Conservation (phyloP, 2,329 filamentous ascomycete genomes). For the Phyllosticta citrichinensis region DNA sequence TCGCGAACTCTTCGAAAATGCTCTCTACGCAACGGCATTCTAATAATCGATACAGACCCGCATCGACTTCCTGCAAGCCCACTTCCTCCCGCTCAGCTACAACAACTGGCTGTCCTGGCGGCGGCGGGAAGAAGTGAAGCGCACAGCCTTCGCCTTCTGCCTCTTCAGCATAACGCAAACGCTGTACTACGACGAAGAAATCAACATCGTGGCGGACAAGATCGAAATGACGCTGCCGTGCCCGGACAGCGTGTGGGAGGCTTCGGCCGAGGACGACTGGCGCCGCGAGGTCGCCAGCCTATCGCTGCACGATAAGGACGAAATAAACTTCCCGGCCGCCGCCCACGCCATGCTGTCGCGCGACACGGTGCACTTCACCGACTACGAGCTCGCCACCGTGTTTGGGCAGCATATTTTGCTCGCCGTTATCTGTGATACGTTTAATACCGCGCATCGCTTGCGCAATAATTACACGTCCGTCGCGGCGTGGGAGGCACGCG, state of each 20-base stretch:
- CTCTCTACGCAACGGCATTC: not conserved
- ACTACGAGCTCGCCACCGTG: conserved; percentile 7
- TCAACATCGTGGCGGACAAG: not conserved
- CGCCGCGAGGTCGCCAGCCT: not conserved
- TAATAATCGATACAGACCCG: not conserved
- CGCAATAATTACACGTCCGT: conserved; percentile 1
- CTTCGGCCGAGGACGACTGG: not conserved
- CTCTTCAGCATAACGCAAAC: conserved; percentile 1
- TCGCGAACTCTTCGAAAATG: not conserved
- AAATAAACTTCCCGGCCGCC: conserved; percentile 8
- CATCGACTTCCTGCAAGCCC: not conserved
- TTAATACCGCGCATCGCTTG: not conserved
- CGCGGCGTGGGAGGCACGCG: not conserved
- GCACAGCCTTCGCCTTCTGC: conserved; percentile 4
- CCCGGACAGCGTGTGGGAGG: conserved; percentile 6
- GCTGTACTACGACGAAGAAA: not conserved
- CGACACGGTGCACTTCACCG: conserved; percentile 6
- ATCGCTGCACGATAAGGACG: not conserved
- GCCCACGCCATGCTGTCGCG: conserved; percentile 5
- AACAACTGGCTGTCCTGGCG: conserved; percentile 2
- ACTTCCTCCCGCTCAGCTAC: not conserved
- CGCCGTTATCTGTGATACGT: conserved; percentile 5
- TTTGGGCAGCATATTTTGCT: conserved; percentile 9
- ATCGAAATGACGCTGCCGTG: conserved; percentile 1
- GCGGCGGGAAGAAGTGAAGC: conserved; percentile 5